phyloP scores from a whole-genome alignment of 495 filamentous ascomycete species.

The Geoglossum glabrum region DNA sequence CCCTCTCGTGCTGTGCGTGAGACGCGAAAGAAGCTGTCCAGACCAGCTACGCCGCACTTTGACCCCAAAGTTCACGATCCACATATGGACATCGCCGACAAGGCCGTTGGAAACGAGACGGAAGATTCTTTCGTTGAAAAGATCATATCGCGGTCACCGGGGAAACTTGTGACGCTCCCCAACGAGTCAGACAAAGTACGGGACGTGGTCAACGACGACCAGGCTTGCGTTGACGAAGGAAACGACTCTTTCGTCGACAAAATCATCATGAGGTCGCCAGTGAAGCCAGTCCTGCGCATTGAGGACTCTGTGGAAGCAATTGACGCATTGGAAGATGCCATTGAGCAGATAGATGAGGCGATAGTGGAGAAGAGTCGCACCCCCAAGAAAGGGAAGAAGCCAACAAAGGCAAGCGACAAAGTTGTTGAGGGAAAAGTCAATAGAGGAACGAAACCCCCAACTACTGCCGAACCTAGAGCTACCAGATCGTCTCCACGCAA shows the following conservation, averaged over 20 bases:
- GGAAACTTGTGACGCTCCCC: background rate
- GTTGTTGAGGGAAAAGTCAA: background rate
- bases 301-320: slow-evolving; percentile 49
- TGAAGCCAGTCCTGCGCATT: slow-evolving; percentile 30
- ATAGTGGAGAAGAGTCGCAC: slow-evolving; percentile 6
- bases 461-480: background rate
- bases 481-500: background rate
- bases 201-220: slow-evolving; percentile 3
- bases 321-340: slow-evolving; percentile 46
- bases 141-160: background rate
- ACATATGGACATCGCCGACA: background rate
- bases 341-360: slow-evolving; percentile 31
- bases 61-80: background rate
- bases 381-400: slow-evolving; percentile 10
- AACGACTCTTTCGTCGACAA: slow-evolving; percentile 22
- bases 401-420: background rate
- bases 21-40: background rate
- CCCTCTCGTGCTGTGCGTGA: background rate
- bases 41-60: background rate
- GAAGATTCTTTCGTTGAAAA: slow-evolving; percentile 3
- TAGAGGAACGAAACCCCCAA: background rate
- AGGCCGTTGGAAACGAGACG: background rate
- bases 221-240: background rate
- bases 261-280: slow-evolving; percentile 21
- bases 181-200: slow-evolving; percentile 3